Evolutionary conservation across 2,329 filamentous ascomycete species (phyloP), one percentile per base, ranked within the genome.

Genomic region (Elsinoe arachidis): DNA sequence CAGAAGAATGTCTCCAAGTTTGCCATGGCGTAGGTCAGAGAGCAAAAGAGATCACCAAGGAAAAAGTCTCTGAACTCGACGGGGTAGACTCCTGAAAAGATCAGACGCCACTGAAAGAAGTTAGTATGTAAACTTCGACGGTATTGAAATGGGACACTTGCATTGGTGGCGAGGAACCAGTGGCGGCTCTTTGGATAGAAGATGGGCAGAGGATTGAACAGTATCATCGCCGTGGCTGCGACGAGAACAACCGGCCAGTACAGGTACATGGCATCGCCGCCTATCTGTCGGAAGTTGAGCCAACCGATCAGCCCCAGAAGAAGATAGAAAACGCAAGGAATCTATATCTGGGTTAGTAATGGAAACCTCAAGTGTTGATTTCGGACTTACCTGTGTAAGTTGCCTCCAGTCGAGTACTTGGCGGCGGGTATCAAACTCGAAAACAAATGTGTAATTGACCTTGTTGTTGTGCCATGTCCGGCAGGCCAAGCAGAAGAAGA

Each of bases 11-110:
- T 76, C 64, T 90, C 88, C 38, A 96, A 80, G 67, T 97, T 96
- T 60, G 88, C 86, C 72, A 89, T 88, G 14, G 86, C 81, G 71
- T 99, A 99, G 5, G 91, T 95, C 57, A 95, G 78, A 2, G 93
- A 97, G 72, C 92, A 97, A 71, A 95, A 96, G 78, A 97, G 96
- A 69, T 99, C 93, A 55, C 93, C 93, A 0, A 97, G 80, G 72
- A 96, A 97, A 74, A 99, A 97, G 72, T 99, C 93, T 58, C 91
- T 83, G 70, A 97, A 99, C 69, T 97, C 92, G 52, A 99, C 93
- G 1, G 90, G 90, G 66, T 95, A 96, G 17, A 95, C 70, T 3
- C 91, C 91, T 12, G 92, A 89, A 51, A 92, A 80, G 55, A 95
- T 74, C 15, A 97, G 77, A 60, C 93, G 88, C 81, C 88, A 95